A percentile compares a stretch with the other conserved stretches of the same genome.
These are phyloP conservation scores for Globisporangium nodosum DNA, from an alignment of 352 stramenopile genomes.

Conservation along the genomic window DNA sequence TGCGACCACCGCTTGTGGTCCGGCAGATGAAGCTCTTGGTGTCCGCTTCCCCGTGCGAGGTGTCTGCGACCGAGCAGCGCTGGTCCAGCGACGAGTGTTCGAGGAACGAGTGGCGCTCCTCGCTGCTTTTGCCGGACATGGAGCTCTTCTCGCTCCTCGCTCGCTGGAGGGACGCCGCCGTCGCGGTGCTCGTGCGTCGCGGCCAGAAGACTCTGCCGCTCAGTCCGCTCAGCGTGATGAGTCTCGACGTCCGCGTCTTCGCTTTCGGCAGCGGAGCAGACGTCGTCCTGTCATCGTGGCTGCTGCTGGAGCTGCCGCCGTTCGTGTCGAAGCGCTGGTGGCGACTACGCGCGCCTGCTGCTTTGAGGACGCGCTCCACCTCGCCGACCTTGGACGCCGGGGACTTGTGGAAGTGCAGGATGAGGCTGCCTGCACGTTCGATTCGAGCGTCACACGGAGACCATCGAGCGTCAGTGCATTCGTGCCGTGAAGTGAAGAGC, in stretches of 20 bases:
- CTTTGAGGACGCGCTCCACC: constrained; percentile 53
- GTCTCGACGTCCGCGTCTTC: constrained; percentile 7
- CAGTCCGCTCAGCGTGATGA: constrained; percentile 14
- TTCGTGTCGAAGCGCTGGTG: constrained; percentile 7
- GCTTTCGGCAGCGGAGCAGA: neutral
- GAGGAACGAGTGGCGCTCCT: constrained; percentile 13
- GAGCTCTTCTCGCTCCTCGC: neutral
- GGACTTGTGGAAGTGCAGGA: constrained; percentile 69
- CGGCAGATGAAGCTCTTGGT: constrained; percentile 26
- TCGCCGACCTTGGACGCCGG: constrained; percentile 31
- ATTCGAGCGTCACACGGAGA: neutral
- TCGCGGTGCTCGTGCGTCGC: constrained; percentile 1
- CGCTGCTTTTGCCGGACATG: constrained; percentile 11
- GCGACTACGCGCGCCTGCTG: constrained; percentile 30
- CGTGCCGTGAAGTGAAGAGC: neutral
- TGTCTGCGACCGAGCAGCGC: neutral
- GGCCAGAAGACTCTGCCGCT: constrained; percentile 10
- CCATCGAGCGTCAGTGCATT: neutral
- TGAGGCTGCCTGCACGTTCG: constrained; percentile 40
- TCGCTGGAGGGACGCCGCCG: neutral
- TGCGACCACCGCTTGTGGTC: constrained; percentile 13
- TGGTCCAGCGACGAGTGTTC: constrained; percentile 1
- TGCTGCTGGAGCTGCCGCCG: neutral
- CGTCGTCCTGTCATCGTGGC: neutral
- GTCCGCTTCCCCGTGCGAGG: constrained; percentile 6